Evolutionary conservation across 1,284 basidiomycete species (phyloP).

Genomic region (Vanrija humicola): DNA sequence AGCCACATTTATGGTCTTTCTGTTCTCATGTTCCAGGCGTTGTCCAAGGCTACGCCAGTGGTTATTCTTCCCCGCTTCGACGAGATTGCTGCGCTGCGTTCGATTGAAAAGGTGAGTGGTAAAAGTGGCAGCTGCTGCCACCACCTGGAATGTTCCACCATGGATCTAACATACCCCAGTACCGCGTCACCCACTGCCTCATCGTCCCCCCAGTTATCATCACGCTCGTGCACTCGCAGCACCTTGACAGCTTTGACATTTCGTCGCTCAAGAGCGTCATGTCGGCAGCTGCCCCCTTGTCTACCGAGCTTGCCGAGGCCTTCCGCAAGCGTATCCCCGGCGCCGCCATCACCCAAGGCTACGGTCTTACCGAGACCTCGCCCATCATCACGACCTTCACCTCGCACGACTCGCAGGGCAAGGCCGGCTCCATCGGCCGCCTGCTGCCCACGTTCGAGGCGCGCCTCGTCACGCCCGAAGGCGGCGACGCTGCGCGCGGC

Average conservation of each 20-base stretch:
- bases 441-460: conserved; percentile 74
- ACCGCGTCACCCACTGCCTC: conserved; percentile 60
- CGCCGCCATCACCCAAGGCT: conserved; percentile 43
- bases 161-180: conserved; percentile 51
- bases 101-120: conserved; percentile 59
- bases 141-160: neutral
- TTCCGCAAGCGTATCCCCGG: conserved; percentile 27
- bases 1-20: conserved; percentile 16
- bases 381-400: conserved; percentile 37
- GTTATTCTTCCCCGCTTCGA: conserved; percentile 67
- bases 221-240: conserved; percentile 49
- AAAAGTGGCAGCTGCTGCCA: too few relatives aligned
- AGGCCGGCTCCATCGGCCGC: conserved; percentile 63
- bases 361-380: conserved; percentile 52
- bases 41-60: conserved; percentile 59
- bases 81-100: conserved; percentile 56
- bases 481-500: conserved; percentile 52
- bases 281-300: conserved; percentile 79
- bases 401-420: conserved; percentile 23
- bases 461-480: conserved; percentile 57
- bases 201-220: conserved; percentile 84
- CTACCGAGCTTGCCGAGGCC: conserved; percentile 41
- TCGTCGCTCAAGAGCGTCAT: conserved; percentile 60
- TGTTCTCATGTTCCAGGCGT: conserved; percentile 58
- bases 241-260: conserved; percentile 67